These are phyloP conservation scores for Calocybe indica DNA, from an alignment of 768 basidiomycete species.

Conservation along the genomic window DNA sequence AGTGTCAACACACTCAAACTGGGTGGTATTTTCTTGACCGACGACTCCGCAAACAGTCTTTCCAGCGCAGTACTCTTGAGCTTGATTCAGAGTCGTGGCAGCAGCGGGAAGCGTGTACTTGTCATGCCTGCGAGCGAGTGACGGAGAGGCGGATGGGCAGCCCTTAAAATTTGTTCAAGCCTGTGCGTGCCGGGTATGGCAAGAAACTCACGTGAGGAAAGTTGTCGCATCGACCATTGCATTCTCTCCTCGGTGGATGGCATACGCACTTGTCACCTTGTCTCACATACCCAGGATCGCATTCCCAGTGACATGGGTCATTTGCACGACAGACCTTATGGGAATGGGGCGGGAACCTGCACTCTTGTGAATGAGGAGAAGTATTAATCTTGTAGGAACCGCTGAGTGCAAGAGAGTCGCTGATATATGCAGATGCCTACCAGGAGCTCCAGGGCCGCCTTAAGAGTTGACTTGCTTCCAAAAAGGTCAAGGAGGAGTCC, in stretches of 20 bases:
- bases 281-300: slow-evolving; percentile 6
- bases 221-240: slow-evolving; percentile 11
- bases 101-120: slow-evolving; percentile 3
- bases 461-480: slow-evolving; percentile 7
- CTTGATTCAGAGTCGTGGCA: slow-evolving; percentile 10
- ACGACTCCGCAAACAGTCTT: slow-evolving; percentile 14
- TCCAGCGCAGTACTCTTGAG: slow-evolving; percentile 10
- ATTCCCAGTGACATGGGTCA: slow-evolving; percentile 8
- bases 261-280: slow-evolving; percentile 10
- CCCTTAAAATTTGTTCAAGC: not conserved
- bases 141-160: slow-evolving; percentile 10
- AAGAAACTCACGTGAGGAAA: slow-evolving; percentile 4
- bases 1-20: slow-evolving; percentile 14
- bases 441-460: slow-evolving; percentile 9
- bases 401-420: not conserved
- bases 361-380: slow-evolving; percentile 8
- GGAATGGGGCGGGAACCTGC: slow-evolving; percentile 11
- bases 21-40: slow-evolving; percentile 6
- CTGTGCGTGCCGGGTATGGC: not conserved
- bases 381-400: slow-evolving; percentile 10
- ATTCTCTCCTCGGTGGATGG: slow-evolving; percentile 3
- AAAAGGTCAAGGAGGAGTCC: slow-evolving; percentile 15
- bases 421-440: slow-evolving; percentile 1
- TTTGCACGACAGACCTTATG: slow-evolving; percentile 4
- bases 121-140: not conserved